These are phyloP conservation scores for Macrophomina phaseolina DNA, from an alignment of 2,329 filamentous ascomycete genomes.

Conservation along the genomic window DNA sequence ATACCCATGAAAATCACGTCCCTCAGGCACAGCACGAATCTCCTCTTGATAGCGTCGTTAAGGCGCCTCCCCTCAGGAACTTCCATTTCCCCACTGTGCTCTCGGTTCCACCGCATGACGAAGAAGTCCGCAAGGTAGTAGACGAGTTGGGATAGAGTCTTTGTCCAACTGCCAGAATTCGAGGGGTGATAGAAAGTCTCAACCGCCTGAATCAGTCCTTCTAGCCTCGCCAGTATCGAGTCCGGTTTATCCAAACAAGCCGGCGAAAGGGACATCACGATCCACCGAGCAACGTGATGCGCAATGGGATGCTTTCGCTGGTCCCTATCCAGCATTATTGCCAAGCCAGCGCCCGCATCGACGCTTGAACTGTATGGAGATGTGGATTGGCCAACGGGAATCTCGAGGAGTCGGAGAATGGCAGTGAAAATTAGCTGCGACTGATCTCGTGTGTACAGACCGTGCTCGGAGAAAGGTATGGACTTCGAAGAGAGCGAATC, in stretches of 20 bases:
- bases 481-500: constrained; percentile 79
- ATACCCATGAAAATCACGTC: constrained; percentile 99
- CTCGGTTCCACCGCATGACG: constrained; percentile 95
- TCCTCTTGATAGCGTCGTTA: constrained; percentile 78
- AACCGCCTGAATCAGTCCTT: constrained; percentile 90
- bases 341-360: constrained; percentile 82
- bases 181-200: constrained; percentile 99
- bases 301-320: constrained; percentile 89
- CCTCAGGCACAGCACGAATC: constrained; percentile 86
- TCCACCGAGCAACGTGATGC: constrained; percentile 91
- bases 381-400: constrained; percentile 93
- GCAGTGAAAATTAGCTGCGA: constrained; percentile 93
- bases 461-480: constrained; percentile 81
- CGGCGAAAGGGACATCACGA: constrained; percentile 91
- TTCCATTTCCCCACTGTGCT: constrained; percentile 90
- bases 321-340: constrained; percentile 87
- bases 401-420: constrained; percentile 86
- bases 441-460: constrained; percentile 91
- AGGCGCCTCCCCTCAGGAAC: constrained; percentile 80
- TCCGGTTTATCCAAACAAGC: constrained; percentile 75
- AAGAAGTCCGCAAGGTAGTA: constrained; percentile 96
- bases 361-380: constrained; percentile 84
- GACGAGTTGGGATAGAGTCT: constrained; percentile 84
- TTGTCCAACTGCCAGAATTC: constrained; percentile 92
- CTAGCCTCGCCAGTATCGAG: constrained; percentile 82